Percentiles rank a stretch among this genome's conserved stretches.
Evolutionary conservation across 192 early-diverging fungal species (phyloP).

Genomic region (Linnemannia zychae): DNA sequence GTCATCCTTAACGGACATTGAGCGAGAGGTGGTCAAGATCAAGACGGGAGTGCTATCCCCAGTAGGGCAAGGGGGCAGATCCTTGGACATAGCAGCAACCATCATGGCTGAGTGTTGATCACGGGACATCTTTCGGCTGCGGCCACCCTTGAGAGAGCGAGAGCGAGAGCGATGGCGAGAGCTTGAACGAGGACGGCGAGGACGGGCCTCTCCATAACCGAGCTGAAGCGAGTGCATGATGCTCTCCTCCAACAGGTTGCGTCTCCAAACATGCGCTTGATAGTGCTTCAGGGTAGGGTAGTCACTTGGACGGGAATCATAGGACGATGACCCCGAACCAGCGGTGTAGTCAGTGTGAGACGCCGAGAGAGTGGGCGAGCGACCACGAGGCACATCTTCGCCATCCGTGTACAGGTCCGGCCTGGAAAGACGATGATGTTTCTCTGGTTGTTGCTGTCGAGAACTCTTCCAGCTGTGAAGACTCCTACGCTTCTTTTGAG

Average conservation of each 20-base stretch:
- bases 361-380: slow-evolving; percentile 13
- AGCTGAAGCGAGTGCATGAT: slow-evolving; percentile 30
- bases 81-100: slow-evolving; percentile 7
- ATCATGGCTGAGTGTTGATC: slow-evolving; percentile 9
- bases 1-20: not conserved
- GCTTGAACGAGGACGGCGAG: not conserved
- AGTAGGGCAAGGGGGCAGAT: slow-evolving; percentile 11
- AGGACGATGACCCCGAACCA: slow-evolving; percentile 16
- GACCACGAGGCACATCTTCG: slow-evolving; percentile 22
- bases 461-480: slow-evolving; percentile 18
- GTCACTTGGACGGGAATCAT: slow-evolving; percentile 13
- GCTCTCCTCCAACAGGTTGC: slow-evolving; percentile 23
- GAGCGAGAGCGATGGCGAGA: slow-evolving; percentile 12
- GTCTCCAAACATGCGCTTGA: slow-evolving; percentile 22
- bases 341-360: slow-evolving; percentile 4
- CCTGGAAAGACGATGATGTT: not conserved
- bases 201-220: not conserved
- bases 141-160: slow-evolving; percentile 26
- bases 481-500: slow-evolving; percentile 24
- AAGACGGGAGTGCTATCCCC: not conserved
- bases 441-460: not conserved
- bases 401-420: not conserved
- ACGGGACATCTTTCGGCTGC: slow-evolving; percentile 11
- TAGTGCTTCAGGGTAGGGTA: not conserved
- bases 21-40: not conserved